These are phyloP conservation scores for Solanum chilense DNA, from an alignment of 257 asterid genomes.

Conservation along the genomic window DNA sequence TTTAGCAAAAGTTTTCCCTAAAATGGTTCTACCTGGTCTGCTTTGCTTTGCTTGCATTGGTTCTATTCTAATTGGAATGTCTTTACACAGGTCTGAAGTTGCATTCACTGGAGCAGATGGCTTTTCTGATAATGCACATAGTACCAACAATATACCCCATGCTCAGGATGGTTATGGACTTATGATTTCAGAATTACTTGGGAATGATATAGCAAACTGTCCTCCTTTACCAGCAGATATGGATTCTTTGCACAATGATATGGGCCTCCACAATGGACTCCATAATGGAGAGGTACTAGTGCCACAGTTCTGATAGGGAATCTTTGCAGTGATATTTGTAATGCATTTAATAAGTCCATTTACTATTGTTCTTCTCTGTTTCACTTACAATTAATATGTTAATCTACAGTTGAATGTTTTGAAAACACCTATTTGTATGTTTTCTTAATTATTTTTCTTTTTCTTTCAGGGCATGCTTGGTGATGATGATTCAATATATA, in stretches of 20 bases:
- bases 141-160: constrained; percentile 39
- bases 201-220: constrained; percentile 57
- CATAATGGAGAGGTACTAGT: constrained; percentile 63
- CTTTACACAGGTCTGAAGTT: constrained; percentile 52
- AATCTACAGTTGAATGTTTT: neutral
- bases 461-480: constrained; percentile 76
- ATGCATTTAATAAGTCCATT: neutral
- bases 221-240: constrained; percentile 57
- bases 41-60: constrained; percentile 4
- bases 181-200: constrained; percentile 74
- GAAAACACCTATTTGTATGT: neutral
- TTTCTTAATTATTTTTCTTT: neutral
- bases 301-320: neutral
- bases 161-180: constrained; percentile 82
- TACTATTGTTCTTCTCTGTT: neutral
- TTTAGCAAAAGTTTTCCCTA: neutral
- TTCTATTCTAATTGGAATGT: neutral
- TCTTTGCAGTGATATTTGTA: neutral
- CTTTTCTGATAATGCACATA: constrained; percentile 46
- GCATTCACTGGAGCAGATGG: constrained; percentile 55
- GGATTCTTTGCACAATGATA: constrained; percentile 58
- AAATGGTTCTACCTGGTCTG: neutral
- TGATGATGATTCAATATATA: constrained; percentile 86
- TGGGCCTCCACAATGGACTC: constrained; percentile 62
- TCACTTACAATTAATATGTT: neutral